Evolutionary conservation across 148 eudicot genomes (phyloP).

Genomic region (Arctostaphylos glauca): DNA sequence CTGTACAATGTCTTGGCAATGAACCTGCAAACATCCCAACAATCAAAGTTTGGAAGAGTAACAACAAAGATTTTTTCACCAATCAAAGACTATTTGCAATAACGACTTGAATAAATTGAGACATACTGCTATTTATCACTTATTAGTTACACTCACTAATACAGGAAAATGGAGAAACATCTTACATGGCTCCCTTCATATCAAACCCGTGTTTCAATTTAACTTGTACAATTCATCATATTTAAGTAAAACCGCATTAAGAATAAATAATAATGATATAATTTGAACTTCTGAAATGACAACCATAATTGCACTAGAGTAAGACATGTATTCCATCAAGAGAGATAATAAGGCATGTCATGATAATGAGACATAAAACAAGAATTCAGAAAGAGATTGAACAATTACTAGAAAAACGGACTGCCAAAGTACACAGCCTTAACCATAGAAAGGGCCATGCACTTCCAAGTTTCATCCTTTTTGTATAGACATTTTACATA

Average conservation of each 20-base stretch:
- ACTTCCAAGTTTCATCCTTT: background rate
- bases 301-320: background rate
- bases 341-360: background rate
- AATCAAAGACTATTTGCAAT: background rate
- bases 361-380: background rate
- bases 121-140: background rate
- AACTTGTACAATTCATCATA: background rate
- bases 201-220: background rate
- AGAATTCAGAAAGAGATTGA: background rate
- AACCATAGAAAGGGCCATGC: background rate
- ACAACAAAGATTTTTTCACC: background rate
- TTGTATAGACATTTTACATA: background rate
- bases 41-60: background rate
- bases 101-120: background rate
- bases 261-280: background rate
- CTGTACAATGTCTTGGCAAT: slow-evolving; percentile 85
- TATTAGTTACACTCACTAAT: background rate
- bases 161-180: background rate
- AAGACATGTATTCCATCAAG: background rate
- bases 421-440: background rate
- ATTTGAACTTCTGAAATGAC: background rate
- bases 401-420: background rate
- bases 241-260: background rate
- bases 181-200: background rate
- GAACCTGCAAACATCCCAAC: slow-evolving; percentile 50